Evolutionary conservation across 805 yeast genomes (phyloP).

Genomic region (Candida stauntonica): DNA sequence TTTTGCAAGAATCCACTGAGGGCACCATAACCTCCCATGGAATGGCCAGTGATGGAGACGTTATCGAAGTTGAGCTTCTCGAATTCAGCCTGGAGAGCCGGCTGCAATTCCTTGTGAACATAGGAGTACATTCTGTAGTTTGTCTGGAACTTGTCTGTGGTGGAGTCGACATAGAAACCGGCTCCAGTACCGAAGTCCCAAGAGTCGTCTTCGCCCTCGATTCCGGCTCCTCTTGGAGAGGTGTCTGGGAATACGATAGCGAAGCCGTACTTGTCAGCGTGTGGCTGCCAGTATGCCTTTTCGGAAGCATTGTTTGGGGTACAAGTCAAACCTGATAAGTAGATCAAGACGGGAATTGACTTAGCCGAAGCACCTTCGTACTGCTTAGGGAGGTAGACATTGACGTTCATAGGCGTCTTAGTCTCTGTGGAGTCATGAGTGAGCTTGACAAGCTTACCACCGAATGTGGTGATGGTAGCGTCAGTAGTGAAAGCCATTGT

Average conservation of each 20-base stretch:
- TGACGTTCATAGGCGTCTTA: constrained; percentile 74
- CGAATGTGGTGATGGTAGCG: constrained; percentile 43
- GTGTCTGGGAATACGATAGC: constrained; percentile 95
- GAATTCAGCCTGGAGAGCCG: constrained; percentile 37
- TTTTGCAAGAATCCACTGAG: constrained; percentile 61
- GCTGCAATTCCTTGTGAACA: constrained; percentile 63
- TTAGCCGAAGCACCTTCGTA: constrained; percentile 29
- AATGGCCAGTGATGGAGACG: constrained; percentile 87
- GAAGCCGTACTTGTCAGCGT: constrained; percentile 77
- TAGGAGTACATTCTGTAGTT: constrained; percentile 88
- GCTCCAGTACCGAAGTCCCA: constrained; percentile 96
- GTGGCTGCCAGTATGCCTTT: constrained; percentile 82
- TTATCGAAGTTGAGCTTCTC: constrained; percentile 54
- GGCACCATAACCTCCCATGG: constrained; percentile 99
- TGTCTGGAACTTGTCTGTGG: constrained; percentile 60
- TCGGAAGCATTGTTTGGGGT: constrained; percentile 92
- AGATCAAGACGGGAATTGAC: constrained; percentile 68
- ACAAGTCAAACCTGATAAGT: constrained; percentile 87
- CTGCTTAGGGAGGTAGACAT: constrained; percentile 71
- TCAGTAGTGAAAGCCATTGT: constrained; percentile 24
- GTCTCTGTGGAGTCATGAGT: constrained; percentile 66
- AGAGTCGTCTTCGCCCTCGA: constrained; percentile 74
- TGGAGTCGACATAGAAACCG: constrained; percentile 88
- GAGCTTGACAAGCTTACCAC: constrained; percentile 73
- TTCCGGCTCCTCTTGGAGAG: constrained; percentile 82